Conservation (phyloP, 129 eudicot species). For the Deinandra increscens region DNA sequence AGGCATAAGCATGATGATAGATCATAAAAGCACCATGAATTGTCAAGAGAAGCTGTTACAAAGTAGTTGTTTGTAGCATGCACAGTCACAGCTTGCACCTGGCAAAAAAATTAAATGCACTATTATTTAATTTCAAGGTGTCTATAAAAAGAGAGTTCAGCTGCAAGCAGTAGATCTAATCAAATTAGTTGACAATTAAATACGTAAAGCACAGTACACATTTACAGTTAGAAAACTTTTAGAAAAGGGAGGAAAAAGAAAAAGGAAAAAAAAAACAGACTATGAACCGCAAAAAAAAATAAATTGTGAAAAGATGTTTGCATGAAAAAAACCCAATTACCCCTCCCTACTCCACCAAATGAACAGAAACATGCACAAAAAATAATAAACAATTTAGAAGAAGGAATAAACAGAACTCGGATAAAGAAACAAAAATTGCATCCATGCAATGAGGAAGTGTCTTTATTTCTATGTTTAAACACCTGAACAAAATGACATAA, state of each 20-base stretch:
- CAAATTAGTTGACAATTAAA: not conserved
- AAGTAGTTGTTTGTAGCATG: constrained; percentile 93
- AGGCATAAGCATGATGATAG: constrained; percentile 83
- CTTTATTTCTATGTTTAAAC: not conserved
- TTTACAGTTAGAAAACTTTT: not conserved
- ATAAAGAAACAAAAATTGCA: not conserved
- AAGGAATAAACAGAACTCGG: not conserved
- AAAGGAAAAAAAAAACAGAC: no score
- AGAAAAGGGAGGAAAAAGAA: not conserved
- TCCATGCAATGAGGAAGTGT: not conserved
- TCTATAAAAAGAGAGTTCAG: not conserved
- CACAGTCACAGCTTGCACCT: constrained; percentile 96
- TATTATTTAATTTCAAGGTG: not conserved
- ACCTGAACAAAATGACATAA: not conserved
- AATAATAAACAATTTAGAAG: not conserved
- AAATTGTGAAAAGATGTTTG: no score
- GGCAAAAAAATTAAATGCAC: constrained; percentile 17
- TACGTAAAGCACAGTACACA: not conserved
- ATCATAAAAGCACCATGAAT: constrained; percentile 93
- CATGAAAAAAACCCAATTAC: not conserved
- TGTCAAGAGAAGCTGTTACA: constrained; percentile 91
- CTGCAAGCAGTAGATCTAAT: not conserved
- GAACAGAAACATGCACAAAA: not conserved
- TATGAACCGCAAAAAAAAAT: no score
- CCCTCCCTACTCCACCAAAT: not conserved